Percentiles rank a stretch among this genome's conserved stretches.
phyloP scores from a whole-genome alignment of 169 alveolate species.

The Cryptosporidium meleagridis region DNA sequence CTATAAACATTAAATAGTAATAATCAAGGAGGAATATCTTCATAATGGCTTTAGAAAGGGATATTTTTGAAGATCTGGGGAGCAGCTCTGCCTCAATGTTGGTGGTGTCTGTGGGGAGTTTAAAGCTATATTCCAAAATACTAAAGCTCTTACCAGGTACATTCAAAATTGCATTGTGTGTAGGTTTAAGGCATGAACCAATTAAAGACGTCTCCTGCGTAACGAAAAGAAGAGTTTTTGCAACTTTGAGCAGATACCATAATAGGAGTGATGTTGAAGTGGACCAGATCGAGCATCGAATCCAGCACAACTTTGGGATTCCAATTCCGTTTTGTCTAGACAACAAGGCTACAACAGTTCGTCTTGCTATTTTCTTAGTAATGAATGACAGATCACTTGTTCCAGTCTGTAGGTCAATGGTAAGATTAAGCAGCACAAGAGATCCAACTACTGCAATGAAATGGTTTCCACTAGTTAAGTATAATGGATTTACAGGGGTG shows the following conservation, averaged over 20 bases:
- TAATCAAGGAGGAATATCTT: background rate
- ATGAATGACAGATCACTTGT: conserved; percentile 26
- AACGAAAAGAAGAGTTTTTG: conserved; percentile 55
- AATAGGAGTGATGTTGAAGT: background rate
- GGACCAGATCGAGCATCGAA: conserved; percentile 45
- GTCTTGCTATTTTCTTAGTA: conserved; percentile 36
- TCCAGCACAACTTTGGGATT: conserved; percentile 42
- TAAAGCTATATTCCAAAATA: conserved; percentile 40
- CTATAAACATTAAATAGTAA: background rate
- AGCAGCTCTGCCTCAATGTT: conserved; percentile 60
- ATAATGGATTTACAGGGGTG: conserved; percentile 38
- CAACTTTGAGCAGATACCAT: conserved; percentile 27
- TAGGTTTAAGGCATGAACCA: conserved; percentile 68
- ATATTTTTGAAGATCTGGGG: conserved; percentile 34
- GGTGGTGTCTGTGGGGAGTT: conserved; percentile 33
- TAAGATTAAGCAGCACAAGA: conserved; percentile 48
- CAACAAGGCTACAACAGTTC: conserved; percentile 59
- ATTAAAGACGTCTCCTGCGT: conserved; percentile 31
- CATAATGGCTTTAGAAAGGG: conserved; percentile 4
- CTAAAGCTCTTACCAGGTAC: conserved; percentile 32
- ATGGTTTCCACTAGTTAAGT: conserved; percentile 63
- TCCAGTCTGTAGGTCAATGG: conserved; percentile 68
- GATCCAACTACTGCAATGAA: conserved; percentile 75
- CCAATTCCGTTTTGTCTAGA: conserved; percentile 70
- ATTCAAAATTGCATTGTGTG: conserved; percentile 45